These are phyloP conservation scores for Strobilomyces dryophilus DNA, from an alignment of 768 basidiomycete species.

Conservation along the genomic window DNA sequence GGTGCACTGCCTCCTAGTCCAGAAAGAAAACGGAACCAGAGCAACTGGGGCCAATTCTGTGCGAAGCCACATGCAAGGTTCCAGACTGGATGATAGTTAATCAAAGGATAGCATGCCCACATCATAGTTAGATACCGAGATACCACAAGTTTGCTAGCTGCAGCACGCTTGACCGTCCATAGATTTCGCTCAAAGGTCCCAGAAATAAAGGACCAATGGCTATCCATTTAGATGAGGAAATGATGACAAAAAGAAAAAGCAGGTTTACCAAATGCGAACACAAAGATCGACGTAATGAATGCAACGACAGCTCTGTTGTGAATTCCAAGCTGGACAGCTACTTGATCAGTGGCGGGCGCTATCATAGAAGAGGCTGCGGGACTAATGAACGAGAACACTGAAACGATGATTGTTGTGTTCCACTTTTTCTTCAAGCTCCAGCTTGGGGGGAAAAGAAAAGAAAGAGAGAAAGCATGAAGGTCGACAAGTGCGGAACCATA, in stretches of 20 bases:
- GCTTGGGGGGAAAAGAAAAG: too few species aligned
- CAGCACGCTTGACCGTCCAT: conserved; percentile 57
- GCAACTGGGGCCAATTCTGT: conserved; percentile 50
- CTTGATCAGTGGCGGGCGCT: conserved; percentile 53
- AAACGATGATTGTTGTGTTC: conserved; percentile 61
- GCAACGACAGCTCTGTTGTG: conserved; percentile 45
- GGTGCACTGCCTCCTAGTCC: conserved; percentile 75
- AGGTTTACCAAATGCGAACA: conserved; percentile 54
- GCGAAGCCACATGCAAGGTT: conserved; percentile 64
- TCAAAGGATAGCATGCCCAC: not conserved
- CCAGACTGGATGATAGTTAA: conserved; percentile 41
- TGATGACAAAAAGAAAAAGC: not conserved
- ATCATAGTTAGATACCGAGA: conserved; percentile 39
- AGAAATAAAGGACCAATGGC: conserved; percentile 35
- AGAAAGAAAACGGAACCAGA: conserved; percentile 65
- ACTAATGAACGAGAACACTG: conserved; percentile 63
- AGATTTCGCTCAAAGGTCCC: conserved; percentile 70
- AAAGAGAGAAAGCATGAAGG: not conserved
- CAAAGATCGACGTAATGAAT: conserved; percentile 57
- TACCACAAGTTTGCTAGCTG: conserved; percentile 66
- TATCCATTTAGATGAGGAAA: not conserved
- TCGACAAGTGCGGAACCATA: not conserved
- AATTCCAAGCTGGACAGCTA: conserved; percentile 53
- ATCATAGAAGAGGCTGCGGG: conserved; percentile 74
- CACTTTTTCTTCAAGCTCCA: conserved; percentile 60